These are phyloP conservation scores for Penicillium paxilli DNA, from an alignment of 495 filamentous ascomycete species.

Conservation along the genomic window DNA sequence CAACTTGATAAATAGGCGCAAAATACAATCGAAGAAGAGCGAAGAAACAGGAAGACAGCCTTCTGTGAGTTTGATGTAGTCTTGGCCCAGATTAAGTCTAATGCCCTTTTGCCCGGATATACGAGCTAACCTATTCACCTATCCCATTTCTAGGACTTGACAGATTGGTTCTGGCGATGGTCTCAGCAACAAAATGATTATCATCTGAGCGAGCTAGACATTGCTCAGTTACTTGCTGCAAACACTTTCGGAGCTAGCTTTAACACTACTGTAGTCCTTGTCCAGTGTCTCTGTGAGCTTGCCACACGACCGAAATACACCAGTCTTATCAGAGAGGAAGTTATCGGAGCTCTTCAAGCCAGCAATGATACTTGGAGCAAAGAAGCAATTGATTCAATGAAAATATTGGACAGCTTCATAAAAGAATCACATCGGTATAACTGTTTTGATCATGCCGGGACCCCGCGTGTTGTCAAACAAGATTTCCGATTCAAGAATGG, in stretches of 20 bases:
- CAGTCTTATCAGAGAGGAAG: neutral
- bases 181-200: neutral
- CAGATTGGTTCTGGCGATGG: neutral
- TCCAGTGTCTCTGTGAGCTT: neutral
- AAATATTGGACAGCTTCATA: conserved; percentile 43
- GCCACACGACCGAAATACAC: neutral
- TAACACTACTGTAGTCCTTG: neutral
- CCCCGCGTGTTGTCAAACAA: neutral
- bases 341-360: neutral
- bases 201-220: neutral
- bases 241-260: neutral
- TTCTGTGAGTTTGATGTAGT: neutral
- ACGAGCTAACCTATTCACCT: neutral
- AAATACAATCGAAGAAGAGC: neutral
- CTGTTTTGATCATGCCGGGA: conserved; percentile 16
- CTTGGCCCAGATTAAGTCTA: neutral
- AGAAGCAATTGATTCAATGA: conserved; percentile 2
- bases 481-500: conserved; percentile 3
- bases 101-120: neutral
- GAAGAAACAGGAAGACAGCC: neutral
- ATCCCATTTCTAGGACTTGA: neutral
- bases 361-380: conserved; percentile 3
- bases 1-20: neutral
- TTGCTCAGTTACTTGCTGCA: neutral
- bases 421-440: conserved; percentile 44